Evolutionary conservation across 1,284 basidiomycete genomes (phyloP), one percentile per base, ranked within the genome.

Genomic region (Trametes pubescens): DNA sequence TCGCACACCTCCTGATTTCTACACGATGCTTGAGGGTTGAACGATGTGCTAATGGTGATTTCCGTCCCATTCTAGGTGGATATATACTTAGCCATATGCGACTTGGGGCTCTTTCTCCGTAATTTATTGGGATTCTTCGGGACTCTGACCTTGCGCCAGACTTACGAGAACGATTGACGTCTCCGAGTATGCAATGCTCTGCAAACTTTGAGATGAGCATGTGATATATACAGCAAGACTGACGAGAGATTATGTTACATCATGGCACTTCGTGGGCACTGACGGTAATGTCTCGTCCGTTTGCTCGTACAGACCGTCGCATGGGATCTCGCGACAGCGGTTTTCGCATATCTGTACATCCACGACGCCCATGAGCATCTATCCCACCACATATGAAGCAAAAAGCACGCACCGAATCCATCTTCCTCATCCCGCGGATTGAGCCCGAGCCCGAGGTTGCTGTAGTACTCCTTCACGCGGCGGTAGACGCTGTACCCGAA

Each of bases 401-500:
- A 29, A n/a, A 55, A 38, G 16, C 40, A 85, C 92, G 70, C 77
- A 95, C 94, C 95, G 77, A 91, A 96, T 16, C 93, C 95, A 75
- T 97, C 94, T 72, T 95, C 93, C 73, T 96, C 94, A 61, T 94
- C 92, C 71, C 85, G 81, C 22, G 85, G 85, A 10, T 86, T 88
- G 66, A 86, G 86, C 11, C 91, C 86, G 43, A 86, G 74, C 2
- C 90, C 90, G 13, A 94, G 79, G 61, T 83, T 89, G 14, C 90
- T 90, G 77, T 97, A 97, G 77, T 97, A 97, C 71, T 93, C 92
- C 65, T 85, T 83, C 49, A 97, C 94, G 62, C 91, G 81, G 43
- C 94, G 81, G 76, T 92, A 97, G 14, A 96, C 93, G 69, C 89
- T 92, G 71, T 97, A 97, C 3, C 92, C 94, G 71, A 96, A 80